Percentiles rank a stretch among this genome's conserved stretches.
phyloP scores from a whole-genome alignment of 2,329 filamentous ascomycete genomes.

The Colletotrichum lini region DNA sequence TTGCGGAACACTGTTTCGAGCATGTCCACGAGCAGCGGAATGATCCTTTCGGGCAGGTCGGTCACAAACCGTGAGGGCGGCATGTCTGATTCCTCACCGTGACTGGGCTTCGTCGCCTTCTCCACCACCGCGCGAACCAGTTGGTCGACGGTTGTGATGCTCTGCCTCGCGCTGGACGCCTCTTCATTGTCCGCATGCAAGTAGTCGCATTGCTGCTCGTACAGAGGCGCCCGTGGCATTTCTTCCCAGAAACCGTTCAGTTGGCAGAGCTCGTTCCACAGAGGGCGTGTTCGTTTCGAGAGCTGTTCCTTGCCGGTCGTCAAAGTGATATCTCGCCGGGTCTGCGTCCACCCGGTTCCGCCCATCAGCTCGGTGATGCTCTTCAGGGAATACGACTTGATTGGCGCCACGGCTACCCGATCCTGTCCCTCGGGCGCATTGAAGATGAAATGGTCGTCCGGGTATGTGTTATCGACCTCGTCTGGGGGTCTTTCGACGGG shows the following conservation, averaged over 20 bases:
- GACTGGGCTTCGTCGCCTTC: constrained; percentile 7
- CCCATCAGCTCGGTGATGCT: constrained; percentile 27
- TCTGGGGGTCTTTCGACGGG: background rate
- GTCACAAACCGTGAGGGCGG: constrained; percentile 12
- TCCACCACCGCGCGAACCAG: background rate
- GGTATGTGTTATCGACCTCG: constrained; percentile 8
- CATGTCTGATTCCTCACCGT: constrained; percentile 12
- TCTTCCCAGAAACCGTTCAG: constrained; percentile 21
- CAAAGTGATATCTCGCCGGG: background rate
- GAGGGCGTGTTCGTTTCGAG: constrained; percentile 13
- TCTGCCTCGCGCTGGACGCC: background rate
- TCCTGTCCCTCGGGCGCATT: constrained; percentile 11
- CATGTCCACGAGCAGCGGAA: constrained; percentile 20
- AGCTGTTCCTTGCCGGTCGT: background rate
- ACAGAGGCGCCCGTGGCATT: constrained; percentile 23
- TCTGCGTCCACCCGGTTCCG: constrained; percentile 9
- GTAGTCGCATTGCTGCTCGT: constrained; percentile 23
- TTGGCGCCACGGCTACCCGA: background rate
- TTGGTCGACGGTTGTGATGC: constrained; percentile 9
- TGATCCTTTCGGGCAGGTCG: constrained; percentile 17
- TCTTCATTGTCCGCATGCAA: constrained; percentile 13
- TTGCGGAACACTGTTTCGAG: constrained; percentile 27
- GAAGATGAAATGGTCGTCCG: constrained; percentile 32
- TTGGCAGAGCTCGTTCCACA: constrained; percentile 16
- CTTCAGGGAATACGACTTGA: constrained; percentile 15